These are phyloP conservation scores for Monosporascus sp. DNA, from an alignment of 2,329 filamentous ascomycete genomes.

Conservation along the genomic window DNA sequence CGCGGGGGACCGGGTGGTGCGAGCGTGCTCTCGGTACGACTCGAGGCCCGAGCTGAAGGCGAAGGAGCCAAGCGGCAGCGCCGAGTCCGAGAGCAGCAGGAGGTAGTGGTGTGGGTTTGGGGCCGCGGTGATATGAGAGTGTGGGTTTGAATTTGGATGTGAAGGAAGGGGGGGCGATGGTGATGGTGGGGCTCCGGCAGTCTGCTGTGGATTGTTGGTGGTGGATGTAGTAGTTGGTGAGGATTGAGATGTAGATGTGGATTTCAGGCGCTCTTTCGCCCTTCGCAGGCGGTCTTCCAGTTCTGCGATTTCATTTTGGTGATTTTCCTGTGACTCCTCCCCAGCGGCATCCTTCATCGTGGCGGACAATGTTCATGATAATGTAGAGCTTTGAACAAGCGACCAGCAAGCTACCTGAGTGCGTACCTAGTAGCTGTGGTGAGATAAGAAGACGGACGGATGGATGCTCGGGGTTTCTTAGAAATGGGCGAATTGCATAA, in stretches of 20 bases:
- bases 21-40: conserved; percentile 70
- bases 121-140: conserved; percentile 1
- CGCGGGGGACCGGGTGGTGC: conserved; percentile 10
- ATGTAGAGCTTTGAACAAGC: no score
- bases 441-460: no score
- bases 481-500: no score
- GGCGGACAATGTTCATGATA: conserved; percentile 2
- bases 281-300: conserved; percentile 48
- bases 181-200: conserved; percentile 2
- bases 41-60: conserved; percentile 80
- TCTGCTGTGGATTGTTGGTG: not conserved
- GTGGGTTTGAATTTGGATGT: conserved; percentile 3
- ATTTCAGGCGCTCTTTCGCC: conserved; percentile 27
- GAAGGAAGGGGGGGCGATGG: conserved; percentile 3
- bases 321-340: conserved; percentile 16
- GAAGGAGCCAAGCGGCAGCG: conserved; percentile 78
- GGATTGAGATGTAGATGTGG: conserved; percentile 5
- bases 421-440: no score
- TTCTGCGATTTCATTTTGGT: conserved; percentile 50
- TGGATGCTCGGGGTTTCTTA: no score
- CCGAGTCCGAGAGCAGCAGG: conserved; percentile 74
- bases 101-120: conserved; percentile 55
- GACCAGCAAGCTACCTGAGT: no score
- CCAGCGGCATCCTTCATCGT: conserved; percentile 11
- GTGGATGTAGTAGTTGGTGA: conserved; percentile 9